Percentiles rank a stretch among this genome's conserved stretches.
phyloP scores from a whole-genome alignment of 352 stramenopile genomes.

The Phytophthora parvispora region DNA sequence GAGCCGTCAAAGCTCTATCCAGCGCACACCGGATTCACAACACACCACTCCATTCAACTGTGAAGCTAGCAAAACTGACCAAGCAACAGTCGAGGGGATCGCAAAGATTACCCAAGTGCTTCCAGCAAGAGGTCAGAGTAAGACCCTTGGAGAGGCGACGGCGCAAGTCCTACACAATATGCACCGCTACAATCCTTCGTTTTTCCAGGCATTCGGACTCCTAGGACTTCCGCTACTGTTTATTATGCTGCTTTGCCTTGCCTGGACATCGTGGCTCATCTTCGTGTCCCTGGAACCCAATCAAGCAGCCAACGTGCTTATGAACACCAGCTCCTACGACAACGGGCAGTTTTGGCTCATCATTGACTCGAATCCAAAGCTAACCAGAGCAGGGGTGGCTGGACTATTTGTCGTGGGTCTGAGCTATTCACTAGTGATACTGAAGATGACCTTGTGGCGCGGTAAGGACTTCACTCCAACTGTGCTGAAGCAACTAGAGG shows the following conservation, averaged over 20 bases:
- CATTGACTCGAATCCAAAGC: conserved; percentile 2
- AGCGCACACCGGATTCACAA: no score
- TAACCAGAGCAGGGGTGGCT: not conserved
- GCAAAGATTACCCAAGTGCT: no score
- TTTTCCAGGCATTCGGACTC: conserved; percentile 13
- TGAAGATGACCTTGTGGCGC: conserved; percentile 25
- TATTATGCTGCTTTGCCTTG: conserved; percentile 5
- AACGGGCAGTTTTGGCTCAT: conserved; percentile 37
- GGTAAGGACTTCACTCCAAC: conserved; percentile 2
- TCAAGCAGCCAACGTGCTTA: conserved; percentile 28
- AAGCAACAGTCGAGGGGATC: no score
- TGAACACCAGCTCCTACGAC: conserved; percentile 36
- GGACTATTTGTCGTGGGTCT: conserved; percentile 3
- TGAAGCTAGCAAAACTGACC: no score
- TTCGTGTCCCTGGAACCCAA: conserved; percentile 25
- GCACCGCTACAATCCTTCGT: conserved; percentile 16
- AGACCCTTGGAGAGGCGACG: no score
- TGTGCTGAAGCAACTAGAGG: not conserved
- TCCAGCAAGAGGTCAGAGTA: no score
- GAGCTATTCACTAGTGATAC: conserved; percentile 19
- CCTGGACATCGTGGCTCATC: conserved; percentile 33
- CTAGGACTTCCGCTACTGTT: conserved; percentile 13
- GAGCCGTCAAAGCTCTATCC: no score
- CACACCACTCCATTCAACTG: no score
- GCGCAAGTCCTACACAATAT: no score